Conservation (phyloP, 306 rosid species). For the Acacia crassicarpa region DNA sequence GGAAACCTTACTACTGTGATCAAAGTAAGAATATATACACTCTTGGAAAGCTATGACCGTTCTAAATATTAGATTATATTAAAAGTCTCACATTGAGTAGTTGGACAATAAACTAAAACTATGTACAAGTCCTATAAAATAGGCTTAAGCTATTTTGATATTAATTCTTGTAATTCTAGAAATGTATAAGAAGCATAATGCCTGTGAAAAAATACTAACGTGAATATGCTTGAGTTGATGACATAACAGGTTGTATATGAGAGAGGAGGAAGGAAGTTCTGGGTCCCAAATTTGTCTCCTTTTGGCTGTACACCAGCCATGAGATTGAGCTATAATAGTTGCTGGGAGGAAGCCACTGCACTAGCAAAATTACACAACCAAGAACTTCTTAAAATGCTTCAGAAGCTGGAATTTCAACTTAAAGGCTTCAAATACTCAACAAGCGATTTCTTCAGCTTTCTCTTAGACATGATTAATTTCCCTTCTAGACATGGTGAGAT, state of each 20-base stretch:
- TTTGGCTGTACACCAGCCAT: conserved; percentile 25
- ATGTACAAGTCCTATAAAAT: too few relatives aligned
- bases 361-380: neutral
- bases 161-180: too few relatives aligned
- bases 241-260: conserved; percentile 31
- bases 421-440: neutral
- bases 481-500: neutral
- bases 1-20: conserved; percentile 22
- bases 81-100: too few relatives aligned
- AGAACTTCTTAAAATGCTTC: neutral
- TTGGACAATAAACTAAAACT: too few relatives aligned
- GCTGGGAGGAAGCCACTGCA: neutral
- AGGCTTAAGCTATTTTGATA: too few relatives aligned
- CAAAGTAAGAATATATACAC: conserved; percentile 19
- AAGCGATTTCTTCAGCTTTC: neutral
- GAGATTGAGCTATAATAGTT: neutral
- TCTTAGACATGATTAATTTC: neutral
- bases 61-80: too few relatives aligned
- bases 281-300: conserved; percentile 29
- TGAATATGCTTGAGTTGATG: neutral
- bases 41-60: neutral
- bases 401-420: neutral
- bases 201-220: neutral
- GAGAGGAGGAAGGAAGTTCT: conserved; percentile 47
- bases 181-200: too few relatives aligned